Percentiles rank a stretch among this genome's conserved stretches.
Evolutionary conservation across 2,329 filamentous ascomycete species (phyloP).

Genomic region (Colletotrichum gloeosporioides): DNA sequence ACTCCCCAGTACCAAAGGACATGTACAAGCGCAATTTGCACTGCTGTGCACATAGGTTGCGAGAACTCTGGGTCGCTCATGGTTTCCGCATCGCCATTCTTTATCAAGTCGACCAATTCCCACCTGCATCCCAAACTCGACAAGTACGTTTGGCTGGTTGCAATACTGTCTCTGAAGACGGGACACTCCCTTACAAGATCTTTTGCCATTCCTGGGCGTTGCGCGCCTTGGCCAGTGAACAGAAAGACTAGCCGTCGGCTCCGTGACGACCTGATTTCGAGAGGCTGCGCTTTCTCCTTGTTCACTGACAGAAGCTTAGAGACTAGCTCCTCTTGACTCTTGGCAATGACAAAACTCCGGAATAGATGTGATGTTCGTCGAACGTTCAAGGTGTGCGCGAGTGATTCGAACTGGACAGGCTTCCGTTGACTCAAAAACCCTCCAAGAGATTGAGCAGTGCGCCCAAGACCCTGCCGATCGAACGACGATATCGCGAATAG

Average conservation of each 20-base stretch:
- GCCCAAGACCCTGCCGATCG: background rate
- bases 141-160: background rate
- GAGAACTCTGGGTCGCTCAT: conserved; percentile 28
- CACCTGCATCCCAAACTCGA: background rate
- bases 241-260: conserved; percentile 24
- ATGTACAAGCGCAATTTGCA: conserved; percentile 34
- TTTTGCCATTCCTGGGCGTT: conserved; percentile 35
- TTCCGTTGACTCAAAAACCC: background rate
- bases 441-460: background rate
- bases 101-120: background rate
- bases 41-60: conserved; percentile 35
- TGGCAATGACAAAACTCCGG: conserved; percentile 17
- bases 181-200: conserved; percentile 29
- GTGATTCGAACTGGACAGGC: background rate
- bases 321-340: conserved; percentile 11
- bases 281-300: background rate
- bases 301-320: conserved; percentile 2
- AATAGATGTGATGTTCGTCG: background rate
- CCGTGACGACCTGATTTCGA: background rate
- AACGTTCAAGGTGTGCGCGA: background rate
- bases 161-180: conserved; percentile 27
- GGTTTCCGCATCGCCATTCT: background rate
- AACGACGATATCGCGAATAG: background rate
- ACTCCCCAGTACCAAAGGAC: conserved; percentile 34
- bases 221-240: conserved; percentile 40